Evolutionary conservation across 2,329 filamentous ascomycete species (phyloP), one percentile per base, ranked within the genome.

Genomic region (Fusarium armeniacum): DNA sequence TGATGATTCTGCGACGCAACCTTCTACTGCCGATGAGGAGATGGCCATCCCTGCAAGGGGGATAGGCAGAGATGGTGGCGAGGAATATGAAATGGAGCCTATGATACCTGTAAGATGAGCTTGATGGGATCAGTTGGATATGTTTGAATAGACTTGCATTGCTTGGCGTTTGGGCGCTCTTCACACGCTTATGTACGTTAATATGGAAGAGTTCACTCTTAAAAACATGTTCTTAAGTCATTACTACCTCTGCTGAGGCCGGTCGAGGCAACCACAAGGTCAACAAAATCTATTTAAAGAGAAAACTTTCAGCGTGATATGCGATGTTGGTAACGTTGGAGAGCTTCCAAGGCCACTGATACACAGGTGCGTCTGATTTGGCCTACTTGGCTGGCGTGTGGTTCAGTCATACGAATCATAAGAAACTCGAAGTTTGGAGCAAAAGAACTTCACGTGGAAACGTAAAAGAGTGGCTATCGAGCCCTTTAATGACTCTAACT

Each of bases 21-120:
- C 62, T n/a, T 72, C 50, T 1, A 73, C 72, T 15, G 79, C 72
- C 6, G 81, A 83, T 36, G 84, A 85, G 59, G 85, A 86, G 60
- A 81, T 83, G 72, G 86, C 84, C 7, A 85, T 85, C 66, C 78
- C 85, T 32, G 83, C 84, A 0, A 80, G 86, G 40, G 87, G 84
- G 0, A 81, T 87, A 58, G 84, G 85, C 1, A 81, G 84, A 53
- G 86, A 88, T 67, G 84, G 85, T 0, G 83, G 80, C 1, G 87
- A 85, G 15, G 87, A 88, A 66, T 92, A 91, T 78, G 90, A 92
- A 78, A 90, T 92, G 88, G 85, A 86, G 12, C 81, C 82, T 40
- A 74, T 74, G 62, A 47, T 66, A 38, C 56, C 70, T 44, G 35
- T 68, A 52, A 73, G 70, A 71, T 79, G 61, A 72, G 33, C 43